A percentile compares a stretch with the other conserved stretches of the same genome.
These are phyloP conservation scores for Colletotrichum navitas DNA, from an alignment of 2,329 filamentous ascomycete species.

Conservation along the genomic window DNA sequence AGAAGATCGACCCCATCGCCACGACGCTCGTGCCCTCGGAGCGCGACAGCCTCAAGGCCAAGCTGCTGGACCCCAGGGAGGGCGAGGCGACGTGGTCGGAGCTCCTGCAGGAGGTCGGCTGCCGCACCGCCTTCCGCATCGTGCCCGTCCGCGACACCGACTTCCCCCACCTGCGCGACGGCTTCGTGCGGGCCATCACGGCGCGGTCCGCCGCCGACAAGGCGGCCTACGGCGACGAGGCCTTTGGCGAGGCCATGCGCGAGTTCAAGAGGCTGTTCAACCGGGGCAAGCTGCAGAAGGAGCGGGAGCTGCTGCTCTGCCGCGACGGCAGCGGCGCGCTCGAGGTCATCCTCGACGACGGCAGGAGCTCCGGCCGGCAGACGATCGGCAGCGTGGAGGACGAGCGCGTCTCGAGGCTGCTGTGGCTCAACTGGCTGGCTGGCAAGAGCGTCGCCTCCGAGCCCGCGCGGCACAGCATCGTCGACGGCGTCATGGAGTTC, in stretches of 20 bases:
- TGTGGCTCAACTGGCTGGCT: slow-evolving; percentile 92
- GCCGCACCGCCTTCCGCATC: slow-evolving; percentile 85
- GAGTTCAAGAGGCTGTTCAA: slow-evolving; percentile 88
- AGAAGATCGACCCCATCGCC: slow-evolving; percentile 80
- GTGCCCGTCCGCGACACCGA: slow-evolving; percentile 94
- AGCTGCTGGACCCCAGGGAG: slow-evolving; percentile 76
- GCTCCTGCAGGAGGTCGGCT: slow-evolving; percentile 73
- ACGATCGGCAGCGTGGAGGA: slow-evolving; percentile 80
- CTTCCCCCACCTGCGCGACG: slow-evolving; percentile 92
- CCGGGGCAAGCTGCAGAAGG: slow-evolving; percentile 83
- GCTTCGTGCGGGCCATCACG: slow-evolving; percentile 88
- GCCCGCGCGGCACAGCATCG: slow-evolving; percentile 81
- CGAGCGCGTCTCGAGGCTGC: slow-evolving; percentile 81
- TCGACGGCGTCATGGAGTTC: slow-evolving; percentile 89
- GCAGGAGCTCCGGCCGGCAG: slow-evolving; percentile 60
- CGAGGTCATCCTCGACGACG: slow-evolving; percentile 75
- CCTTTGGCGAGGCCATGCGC: slow-evolving; percentile 80
- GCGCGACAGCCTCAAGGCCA: slow-evolving; percentile 77
- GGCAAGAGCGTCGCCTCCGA: slow-evolving; percentile 91
- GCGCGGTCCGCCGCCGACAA: slow-evolving; percentile 73
- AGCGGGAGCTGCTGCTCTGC: slow-evolving; percentile 79
- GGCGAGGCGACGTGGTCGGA: slow-evolving; percentile 81
- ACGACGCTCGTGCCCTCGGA: slow-evolving; percentile 87
- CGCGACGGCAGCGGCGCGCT: slow-evolving; percentile 76
- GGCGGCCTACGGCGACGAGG: slow-evolving; percentile 73